Base-by-base conservation (phyloP, 169 alveolate species). In the Blepharisma undulans region DNA sequence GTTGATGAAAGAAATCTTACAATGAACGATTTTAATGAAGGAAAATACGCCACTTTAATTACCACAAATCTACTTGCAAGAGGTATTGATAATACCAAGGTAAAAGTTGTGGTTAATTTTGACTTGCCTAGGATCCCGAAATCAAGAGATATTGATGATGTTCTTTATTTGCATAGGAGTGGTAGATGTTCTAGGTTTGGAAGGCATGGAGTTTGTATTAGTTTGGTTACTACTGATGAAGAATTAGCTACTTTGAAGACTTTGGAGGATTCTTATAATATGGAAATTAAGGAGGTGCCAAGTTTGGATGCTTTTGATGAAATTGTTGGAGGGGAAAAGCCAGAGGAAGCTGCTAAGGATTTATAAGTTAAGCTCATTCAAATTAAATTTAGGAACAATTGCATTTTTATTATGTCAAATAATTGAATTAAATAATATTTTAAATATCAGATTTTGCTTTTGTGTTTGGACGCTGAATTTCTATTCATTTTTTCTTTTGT, bases 121-220 rank as follows among this genome's bases (percentile, higher is more conserved):
- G 97, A 95, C 89, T 91, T 95, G 90, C 95, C 93, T 0, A 82
- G 66, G 30, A 98, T 98, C 89, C 99, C 32, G 4, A 84, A 33
- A 22, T 36, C 89, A 6, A 91, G 86, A 22, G 80, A 48, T 14
- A 33, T 78, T 72, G 95, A 94, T 60, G 36, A 66, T 60, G 97
- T 92, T 74, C 81, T 93, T 71, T 97, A 96, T 88, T 76, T 97
- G 48, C 98, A 97, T 88, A 94, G 99, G 88, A 95, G 97, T 66
- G 99, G 99, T 34, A 95, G 99, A 80, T 96, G 98, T 18, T 98
- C 98, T 30, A 95, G 99, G 84, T 97, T 97, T 61, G 98, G 98
- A 71, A 93, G 93, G 36, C 91, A 92, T 80, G 98, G 99, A 36
- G 92, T 95, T 29, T 98, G 98, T 19, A 85, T 97, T 22, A 92